These are phyloP conservation scores for Kluyveromyces lactis DNA, from an alignment of 805 yeast species.

Conservation along the genomic window DNA sequence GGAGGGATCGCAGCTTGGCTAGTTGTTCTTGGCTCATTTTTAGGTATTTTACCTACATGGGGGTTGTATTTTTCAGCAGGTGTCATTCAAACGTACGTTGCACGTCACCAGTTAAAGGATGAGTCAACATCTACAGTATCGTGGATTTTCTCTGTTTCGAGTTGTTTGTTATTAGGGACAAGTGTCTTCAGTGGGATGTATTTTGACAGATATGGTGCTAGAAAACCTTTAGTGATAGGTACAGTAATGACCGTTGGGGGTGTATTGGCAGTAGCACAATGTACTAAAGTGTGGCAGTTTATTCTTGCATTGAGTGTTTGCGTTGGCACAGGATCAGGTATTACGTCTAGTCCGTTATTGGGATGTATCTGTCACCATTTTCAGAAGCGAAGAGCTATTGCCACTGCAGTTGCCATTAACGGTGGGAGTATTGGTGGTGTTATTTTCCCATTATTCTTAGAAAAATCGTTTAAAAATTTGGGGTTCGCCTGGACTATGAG, in stretches of 20 bases:
- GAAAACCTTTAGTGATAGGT: conserved; percentile 37
- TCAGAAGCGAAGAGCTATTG: conserved; percentile 44
- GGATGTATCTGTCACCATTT: conserved; percentile 61
- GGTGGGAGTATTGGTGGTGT: conserved; percentile 67
- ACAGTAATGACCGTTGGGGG: conserved; percentile 39
- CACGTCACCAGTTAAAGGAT: conserved; percentile 40
- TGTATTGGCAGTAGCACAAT: conserved; percentile 42
- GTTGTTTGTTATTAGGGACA: conserved; percentile 22
- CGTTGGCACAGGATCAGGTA: conserved; percentile 45
- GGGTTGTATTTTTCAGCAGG: conserved; percentile 64
- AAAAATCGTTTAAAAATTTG: conserved; percentile 35
- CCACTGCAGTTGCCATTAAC: conserved; percentile 52
- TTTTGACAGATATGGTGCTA: conserved; percentile 54
- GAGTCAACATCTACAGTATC: conserved; percentile 44
- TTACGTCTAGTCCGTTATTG: conserved; percentile 46
- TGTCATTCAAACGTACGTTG: conserved; percentile 56
- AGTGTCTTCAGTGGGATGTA: conserved; percentile 37
- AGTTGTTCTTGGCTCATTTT: conserved; percentile 33
- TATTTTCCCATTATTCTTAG: conserved; percentile 46
- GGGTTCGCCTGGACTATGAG: conserved; percentile 59
- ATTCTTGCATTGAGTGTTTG: conserved; percentile 45
- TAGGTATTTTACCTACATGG: conserved; percentile 49
- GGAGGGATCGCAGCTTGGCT: conserved; percentile 36
- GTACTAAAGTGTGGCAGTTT: conserved; percentile 48
- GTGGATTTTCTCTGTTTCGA: conserved; percentile 51